Evolutionary conservation across 2,329 filamentous ascomycete species (phyloP), one percentile per base, ranked within the genome.

Genomic region (Colletotrichum karsti): DNA sequence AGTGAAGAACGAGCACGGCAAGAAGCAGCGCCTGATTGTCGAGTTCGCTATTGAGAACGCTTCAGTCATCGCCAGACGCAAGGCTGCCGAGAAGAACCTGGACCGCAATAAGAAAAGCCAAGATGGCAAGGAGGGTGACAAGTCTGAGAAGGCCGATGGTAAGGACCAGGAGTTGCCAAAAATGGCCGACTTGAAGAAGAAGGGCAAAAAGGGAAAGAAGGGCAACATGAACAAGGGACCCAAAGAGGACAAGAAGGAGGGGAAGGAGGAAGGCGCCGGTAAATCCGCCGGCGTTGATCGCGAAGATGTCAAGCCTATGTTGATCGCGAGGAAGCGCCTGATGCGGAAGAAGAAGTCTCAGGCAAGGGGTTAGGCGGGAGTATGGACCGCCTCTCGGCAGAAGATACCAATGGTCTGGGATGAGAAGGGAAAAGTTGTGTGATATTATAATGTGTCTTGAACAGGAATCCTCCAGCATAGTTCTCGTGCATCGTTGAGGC

Each of bases 1-100:
- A 33, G 73, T 90, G 18, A 83, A 87, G 74, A 88, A 86, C 70
- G 81, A 84, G 24, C 81, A 87, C 59, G 94, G 96, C 71, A 93
- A 92, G 81, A 95, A 94, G 77, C 95, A 96, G 80, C 88, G 96
- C 12, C 82, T 99, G 57, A 94, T 99, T 76, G 95, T 95, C 39
- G 97, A 99, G 79, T 99, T 99, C 77, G 94, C 96, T 20, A 97
- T 99, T 77, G 96, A 99, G 81, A 99, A 99, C 74, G 95, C 94
- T 1, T 95, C 98, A 75, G 96, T 99, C 1, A 92, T 99, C n/a
- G 88, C 91, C 72, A 87, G 96, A 71, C 88, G 97, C 67, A 75
- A 73, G 48, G 77, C 76, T 33, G 77, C 75, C 12, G 78, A 82
- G 73, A 77, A 76, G 41, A 80, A 75, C 69, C 65, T 62, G 20